Evolutionary conservation across 1,139 yeast genomes (phyloP).

Genomic region (Saccharomyces hybrid): DNA sequence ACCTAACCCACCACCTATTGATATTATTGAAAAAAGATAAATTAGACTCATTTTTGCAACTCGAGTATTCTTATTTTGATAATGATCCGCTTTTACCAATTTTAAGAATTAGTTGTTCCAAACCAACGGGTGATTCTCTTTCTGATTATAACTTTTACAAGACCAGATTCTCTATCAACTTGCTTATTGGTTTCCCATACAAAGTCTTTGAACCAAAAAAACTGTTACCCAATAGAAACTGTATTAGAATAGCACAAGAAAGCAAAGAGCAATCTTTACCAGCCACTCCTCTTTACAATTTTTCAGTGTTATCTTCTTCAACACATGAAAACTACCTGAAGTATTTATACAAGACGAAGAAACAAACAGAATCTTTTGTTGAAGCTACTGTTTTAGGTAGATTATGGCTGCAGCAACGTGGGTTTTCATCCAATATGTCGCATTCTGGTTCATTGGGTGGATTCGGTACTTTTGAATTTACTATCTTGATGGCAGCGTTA

Average conservation of each 20-base stretch:
- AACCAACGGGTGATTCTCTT: conserved; percentile 19
- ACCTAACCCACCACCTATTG: conserved; percentile 57
- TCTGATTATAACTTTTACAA: conserved; percentile 48
- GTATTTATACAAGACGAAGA: conserved; percentile 65
- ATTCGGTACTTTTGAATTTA: conserved; percentile 88
- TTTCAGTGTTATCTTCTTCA: conserved; percentile 64
- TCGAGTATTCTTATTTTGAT: conserved; percentile 58
- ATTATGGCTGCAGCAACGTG: conserved; percentile 84
- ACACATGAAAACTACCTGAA: conserved; percentile 63
- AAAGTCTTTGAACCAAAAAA: conserved; percentile 68
- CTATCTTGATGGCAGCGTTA: conserved; percentile 69
- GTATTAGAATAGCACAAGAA: conserved; percentile 58
- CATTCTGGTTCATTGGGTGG: conserved; percentile 53
- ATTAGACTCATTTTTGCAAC: conserved; percentile 37
- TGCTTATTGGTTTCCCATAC: conserved; percentile 66
- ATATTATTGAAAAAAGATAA: conserved; percentile 47
- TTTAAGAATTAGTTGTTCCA: conserved; percentile 41
- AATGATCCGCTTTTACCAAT: conserved; percentile 63
- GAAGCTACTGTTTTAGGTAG: conserved; percentile 86
- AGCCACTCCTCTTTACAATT: conserved; percentile 61
- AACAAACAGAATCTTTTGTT: conserved; percentile 71
- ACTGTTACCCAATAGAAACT: conserved; percentile 67
- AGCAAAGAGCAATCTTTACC: conserved; percentile 50
- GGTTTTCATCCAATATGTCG: conserved; percentile 54
- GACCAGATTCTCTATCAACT: conserved; percentile 62